Percentiles rank a stretch among this genome's conserved stretches.
phyloP scores from a whole-genome alignment of 176 grass and related monocot species.

The Oryza longistaminata region DNA sequence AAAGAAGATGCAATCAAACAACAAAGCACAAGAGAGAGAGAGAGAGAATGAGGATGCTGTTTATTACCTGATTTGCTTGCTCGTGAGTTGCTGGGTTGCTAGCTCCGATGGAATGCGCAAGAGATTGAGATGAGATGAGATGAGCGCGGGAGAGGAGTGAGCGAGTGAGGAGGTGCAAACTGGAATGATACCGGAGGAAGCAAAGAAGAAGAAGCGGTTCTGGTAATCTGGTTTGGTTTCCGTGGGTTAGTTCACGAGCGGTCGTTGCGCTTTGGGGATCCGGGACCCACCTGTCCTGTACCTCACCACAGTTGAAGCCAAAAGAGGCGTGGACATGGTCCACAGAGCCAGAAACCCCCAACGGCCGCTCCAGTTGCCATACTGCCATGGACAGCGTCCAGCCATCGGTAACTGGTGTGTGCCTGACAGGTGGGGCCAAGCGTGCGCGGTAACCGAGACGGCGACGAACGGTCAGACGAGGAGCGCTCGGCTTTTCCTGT shows the following conservation, averaged over 20 bases:
- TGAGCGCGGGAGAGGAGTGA: not conserved
- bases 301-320: not conserved
- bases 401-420: not conserved
- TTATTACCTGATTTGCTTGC: not conserved
- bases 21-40: not conserved
- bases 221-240: slow-evolving; percentile 15
- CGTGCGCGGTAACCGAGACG: slow-evolving; percentile 8
- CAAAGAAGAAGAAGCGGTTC: not conserved
- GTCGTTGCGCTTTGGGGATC: not conserved
- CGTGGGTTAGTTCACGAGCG: slow-evolving; percentile 20
- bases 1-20: not conserved
- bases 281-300: not conserved
- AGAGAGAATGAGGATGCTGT: not conserved
- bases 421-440: not conserved
- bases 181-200: not conserved
- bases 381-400: not conserved
- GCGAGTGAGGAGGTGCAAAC: too few species aligned
- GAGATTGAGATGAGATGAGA: not conserved
- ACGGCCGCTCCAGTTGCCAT: too few species aligned
- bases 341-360: not conserved
- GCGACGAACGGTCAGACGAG: not conserved
- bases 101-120: not conserved
- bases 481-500: not conserved
- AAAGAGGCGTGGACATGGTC: not conserved
- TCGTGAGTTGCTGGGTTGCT: not conserved